Evolutionary conservation across 2,329 filamentous ascomycete species (phyloP).

Genomic region (Talaromyces verruculosus): DNA sequence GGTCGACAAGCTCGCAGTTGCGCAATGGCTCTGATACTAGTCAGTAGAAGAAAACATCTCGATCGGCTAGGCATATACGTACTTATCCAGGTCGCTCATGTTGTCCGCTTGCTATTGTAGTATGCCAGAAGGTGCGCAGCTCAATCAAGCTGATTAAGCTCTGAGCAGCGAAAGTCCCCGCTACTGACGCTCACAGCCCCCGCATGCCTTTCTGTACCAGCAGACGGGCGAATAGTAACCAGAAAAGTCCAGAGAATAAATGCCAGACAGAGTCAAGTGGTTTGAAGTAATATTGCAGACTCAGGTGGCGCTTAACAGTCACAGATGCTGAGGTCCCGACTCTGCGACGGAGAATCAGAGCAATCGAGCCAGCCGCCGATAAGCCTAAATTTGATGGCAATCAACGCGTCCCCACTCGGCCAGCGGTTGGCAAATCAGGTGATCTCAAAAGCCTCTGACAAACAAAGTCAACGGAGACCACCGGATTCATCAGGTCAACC

Average conservation of each 20-base stretch:
- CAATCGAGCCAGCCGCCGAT: slow-evolving; percentile 11
- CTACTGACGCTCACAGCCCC: slow-evolving; percentile 10
- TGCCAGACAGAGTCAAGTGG: not conserved
- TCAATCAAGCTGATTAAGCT: slow-evolving; percentile 19
- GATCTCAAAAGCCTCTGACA: slow-evolving; percentile 12
- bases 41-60: slow-evolving; percentile 14
- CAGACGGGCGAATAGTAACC: not conserved
- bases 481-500: not conserved
- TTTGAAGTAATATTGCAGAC: not conserved
- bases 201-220: slow-evolving; percentile 16
- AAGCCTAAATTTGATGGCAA: slow-evolving; percentile 11
- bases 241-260: not conserved
- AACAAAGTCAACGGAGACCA: not conserved
- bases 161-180: slow-evolving; percentile 15
- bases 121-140: slow-evolving; percentile 22
- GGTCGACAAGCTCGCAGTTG: slow-evolving; percentile 93
- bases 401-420: not conserved
- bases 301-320: not conserved
- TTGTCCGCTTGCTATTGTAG: slow-evolving; percentile 29
- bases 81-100: slow-evolving; percentile 97
- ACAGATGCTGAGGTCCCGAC: not conserved
- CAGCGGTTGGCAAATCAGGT: not conserved
- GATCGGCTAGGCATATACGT: slow-evolving; percentile 27
- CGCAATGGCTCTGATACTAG: slow-evolving; percentile 72
- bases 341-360: slow-evolving; percentile 4